Base-by-base conservation (phyloP, 768 basidiomycete genomes). In the Fistulinella prunicolor region DNA sequence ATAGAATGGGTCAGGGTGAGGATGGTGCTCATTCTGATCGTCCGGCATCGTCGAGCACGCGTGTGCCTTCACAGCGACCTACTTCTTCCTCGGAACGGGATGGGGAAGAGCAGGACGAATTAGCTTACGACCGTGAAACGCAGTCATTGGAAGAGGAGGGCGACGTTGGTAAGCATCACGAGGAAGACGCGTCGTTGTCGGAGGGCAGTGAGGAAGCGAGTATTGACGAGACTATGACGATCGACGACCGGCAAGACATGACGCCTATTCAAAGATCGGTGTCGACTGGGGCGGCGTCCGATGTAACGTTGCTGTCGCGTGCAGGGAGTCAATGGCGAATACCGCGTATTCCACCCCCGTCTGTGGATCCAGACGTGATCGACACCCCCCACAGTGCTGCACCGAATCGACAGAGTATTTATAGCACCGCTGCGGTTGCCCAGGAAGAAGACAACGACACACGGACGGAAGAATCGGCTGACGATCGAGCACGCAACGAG, bases 401-500 rank as follows among this genome's bases (percentile, higher is more conserved):
- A 19, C 44, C 38, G 6, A 43, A 55, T 8, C 44, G 36, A 17
- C 52, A 44, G 16, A 55, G 51, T 17, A 0, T 47, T 19, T 44
- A 49, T 6, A 40, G 42, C 12, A 30, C 39, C 35, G 42, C 37
- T 20, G 26, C 37, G 10, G 41, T 37, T 39, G 28, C n/a, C 19
- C 50, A 54, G 17, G 57, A 57, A 4, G 57, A 75, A 0, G 57
- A 74, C n/a, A n/a, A n/a, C 0, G 59, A 75, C 26, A 26, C n/a
- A 19, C 42, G 34, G n/a, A 55, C 49, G 12, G 54, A 50, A 6
- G 58, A 60, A 47, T 50, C 46, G 4, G 72, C 76, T 8, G 77
- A 82, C 10, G 83, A 85, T 53, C 68, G 63, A 3, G 72, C 71
- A n/a, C 72, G 79, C 23, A 80, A 83, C 54, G 80, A 78, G 1